Evolutionary conservation across 2,329 filamentous ascomycete species (phyloP).

Genomic region (Ophiostoma pallidulum): DNA sequence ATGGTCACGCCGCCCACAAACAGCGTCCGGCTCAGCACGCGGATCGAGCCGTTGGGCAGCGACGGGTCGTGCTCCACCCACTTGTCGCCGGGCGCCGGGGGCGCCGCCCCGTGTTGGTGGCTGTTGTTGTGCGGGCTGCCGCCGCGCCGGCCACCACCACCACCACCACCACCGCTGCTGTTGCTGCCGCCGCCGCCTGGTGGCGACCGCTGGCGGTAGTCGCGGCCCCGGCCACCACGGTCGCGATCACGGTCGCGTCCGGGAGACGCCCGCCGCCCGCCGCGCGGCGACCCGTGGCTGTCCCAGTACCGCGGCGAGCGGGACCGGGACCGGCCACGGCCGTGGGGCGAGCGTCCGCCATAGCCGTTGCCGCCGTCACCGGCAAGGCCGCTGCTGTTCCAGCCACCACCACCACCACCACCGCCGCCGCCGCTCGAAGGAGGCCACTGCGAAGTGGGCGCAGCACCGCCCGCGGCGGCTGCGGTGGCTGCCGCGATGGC

Average conservation of each 20-base stretch:
- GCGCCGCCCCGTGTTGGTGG: too few species aligned
- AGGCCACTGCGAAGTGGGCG: constrained; percentile 15
- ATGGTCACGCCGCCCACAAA: constrained; percentile 94
- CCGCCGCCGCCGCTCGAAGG: constrained; percentile 21
- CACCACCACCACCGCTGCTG: not conserved
- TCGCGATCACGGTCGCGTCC: constrained; percentile 38
- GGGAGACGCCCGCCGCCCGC: constrained; percentile 53
- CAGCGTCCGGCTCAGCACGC: constrained; percentile 86
- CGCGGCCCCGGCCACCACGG: constrained; percentile 43
- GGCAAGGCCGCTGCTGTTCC: constrained; percentile 16
- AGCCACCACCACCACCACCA: not conserved
- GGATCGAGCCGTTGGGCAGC: constrained; percentile 70
- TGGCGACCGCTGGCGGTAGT: constrained; percentile 86
- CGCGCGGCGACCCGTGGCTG: constrained; percentile 52
- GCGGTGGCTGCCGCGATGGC: constrained; percentile 19
- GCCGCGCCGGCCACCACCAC: constrained; percentile 39
- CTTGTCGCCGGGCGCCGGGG: constrained; percentile 40
- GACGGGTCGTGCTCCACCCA: constrained; percentile 70
- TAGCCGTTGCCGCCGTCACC: constrained; percentile 42
- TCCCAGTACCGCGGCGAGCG: constrained; percentile 69
- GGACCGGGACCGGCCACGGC: constrained; percentile 60
- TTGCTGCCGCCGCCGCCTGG: constrained; percentile 38
- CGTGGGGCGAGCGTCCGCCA: constrained; percentile 54
- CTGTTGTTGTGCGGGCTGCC: constrained; percentile 40
- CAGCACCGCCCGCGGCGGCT: constrained; percentile 14